Evolutionary conservation across 2,329 filamentous ascomycete species (phyloP).

Genomic region (Aspergillus sp.): DNA sequence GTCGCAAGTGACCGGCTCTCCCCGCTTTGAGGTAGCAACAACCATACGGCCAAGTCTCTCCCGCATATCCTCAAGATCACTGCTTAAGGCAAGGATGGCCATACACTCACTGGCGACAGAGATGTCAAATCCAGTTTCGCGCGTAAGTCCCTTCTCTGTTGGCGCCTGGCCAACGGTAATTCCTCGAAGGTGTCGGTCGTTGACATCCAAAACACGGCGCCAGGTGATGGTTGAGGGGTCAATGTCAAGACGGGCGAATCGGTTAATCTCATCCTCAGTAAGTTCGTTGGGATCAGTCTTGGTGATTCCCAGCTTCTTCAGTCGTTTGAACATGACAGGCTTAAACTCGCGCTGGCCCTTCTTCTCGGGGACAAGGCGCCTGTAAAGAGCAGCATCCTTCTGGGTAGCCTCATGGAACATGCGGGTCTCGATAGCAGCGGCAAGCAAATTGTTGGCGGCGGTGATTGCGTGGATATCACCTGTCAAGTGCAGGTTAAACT

Average conservation of each 20-base stretch:
- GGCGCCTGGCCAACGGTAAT: constrained; percentile 85
- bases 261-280: constrained; percentile 81
- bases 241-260: constrained; percentile 93
- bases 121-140: constrained; percentile 94
- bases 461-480: constrained; percentile 98
- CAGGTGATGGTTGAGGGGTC: constrained; percentile 97
- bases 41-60: constrained; percentile 96
- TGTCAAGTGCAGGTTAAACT: constrained; percentile 97
- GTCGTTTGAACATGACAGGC: constrained; percentile 85
- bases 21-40: constrained; percentile 78
- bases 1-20: constrained; percentile 92
- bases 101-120: constrained; percentile 97
- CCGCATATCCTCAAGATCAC: constrained; percentile 81
- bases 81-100: constrained; percentile 94
- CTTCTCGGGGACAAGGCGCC: constrained; percentile 82
- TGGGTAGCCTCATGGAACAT: constrained; percentile 98
- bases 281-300: constrained; percentile 93
- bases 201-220: constrained; percentile 94
- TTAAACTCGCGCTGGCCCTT: constrained; percentile 85
- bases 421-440: constrained; percentile 93
- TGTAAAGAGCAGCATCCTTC: constrained; percentile 84
- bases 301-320: constrained; percentile 93
- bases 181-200: constrained; percentile 88
- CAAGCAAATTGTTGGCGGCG: constrained; percentile 93
- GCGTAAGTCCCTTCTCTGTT: constrained; percentile 84